phyloP scores from a whole-genome alignment of 2,329 filamentous ascomycete genomes.

The Salinomyces thailandicus region DNA sequence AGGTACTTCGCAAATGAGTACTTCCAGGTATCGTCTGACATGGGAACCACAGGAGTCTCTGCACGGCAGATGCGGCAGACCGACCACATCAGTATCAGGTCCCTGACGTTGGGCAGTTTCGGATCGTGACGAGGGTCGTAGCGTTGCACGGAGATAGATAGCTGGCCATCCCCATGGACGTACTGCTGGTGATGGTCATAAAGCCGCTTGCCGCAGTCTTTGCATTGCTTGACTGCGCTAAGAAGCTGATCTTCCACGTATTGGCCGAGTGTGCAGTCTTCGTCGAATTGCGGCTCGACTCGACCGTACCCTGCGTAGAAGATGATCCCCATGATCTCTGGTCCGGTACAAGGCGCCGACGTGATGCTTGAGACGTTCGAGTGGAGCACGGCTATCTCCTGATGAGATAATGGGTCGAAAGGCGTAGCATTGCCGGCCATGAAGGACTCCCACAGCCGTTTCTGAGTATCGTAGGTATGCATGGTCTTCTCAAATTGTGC shows the following conservation, averaged over 20 bases:
- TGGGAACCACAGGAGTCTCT: constrained; percentile 77
- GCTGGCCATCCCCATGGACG: constrained; percentile 87
- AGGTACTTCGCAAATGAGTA: constrained; percentile 98
- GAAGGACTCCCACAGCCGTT: constrained; percentile 91
- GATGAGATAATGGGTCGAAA: constrained; percentile 90
- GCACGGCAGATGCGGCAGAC: constrained; percentile 85
- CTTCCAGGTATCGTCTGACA: constrained; percentile 93
- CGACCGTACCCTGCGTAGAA: constrained; percentile 84
- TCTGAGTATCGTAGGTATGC: constrained; percentile 89
- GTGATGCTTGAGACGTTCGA: constrained; percentile 89
- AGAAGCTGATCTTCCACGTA: constrained; percentile 87
- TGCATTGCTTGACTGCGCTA: constrained; percentile 65
- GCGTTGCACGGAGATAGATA: constrained; percentile 81
- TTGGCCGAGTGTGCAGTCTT: constrained; percentile 86
- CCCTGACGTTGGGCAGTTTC: constrained; percentile 53
- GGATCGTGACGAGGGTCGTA: constrained; percentile 56
- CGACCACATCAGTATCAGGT: constrained; percentile 94
- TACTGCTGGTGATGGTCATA: constrained; percentile 91
- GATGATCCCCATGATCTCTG: constrained; percentile 76
- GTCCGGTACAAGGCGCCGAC: constrained; percentile 85
- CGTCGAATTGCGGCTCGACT: constrained; percentile 55
- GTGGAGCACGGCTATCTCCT: constrained; percentile 90
- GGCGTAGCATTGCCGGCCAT: constrained; percentile 78
- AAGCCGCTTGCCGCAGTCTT: constrained; percentile 78
- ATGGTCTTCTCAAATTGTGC: constrained; percentile 93